These are phyloP conservation scores for Passalora sequoiae DNA, from an alignment of 2,329 filamentous ascomycete genomes.

Conservation along the genomic window DNA sequence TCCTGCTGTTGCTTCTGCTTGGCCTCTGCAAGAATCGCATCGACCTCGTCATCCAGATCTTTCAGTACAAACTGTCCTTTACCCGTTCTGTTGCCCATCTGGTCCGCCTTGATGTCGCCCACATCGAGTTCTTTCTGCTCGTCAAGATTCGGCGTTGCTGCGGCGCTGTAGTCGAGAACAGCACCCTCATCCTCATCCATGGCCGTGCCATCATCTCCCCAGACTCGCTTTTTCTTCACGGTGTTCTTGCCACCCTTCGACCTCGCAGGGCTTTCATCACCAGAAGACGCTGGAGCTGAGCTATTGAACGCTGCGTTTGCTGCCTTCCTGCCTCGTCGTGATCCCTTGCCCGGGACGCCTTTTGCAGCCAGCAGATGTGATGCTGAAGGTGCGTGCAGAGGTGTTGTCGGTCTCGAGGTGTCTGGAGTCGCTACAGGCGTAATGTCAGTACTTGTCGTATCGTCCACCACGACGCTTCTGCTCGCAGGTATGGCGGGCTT, in stretches of 20 bases:
- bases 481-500: constrained; percentile 37
- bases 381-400: constrained; percentile 42
- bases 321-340: constrained; percentile 71
- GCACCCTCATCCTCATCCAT: constrained; percentile 75
- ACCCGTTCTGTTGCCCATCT: constrained; percentile 77
- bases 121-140: constrained; percentile 51
- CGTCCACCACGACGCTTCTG: constrained; percentile 17
- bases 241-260: constrained; percentile 50
- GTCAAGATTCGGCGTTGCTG: constrained; percentile 49
- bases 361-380: constrained; percentile 68
- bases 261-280: constrained; percentile 65
- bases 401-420: constrained; percentile 74
- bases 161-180: constrained; percentile 83
- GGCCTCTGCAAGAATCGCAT: constrained; percentile 79
- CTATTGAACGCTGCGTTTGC: constrained; percentile 41
- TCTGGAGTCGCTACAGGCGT: constrained; percentile 67
- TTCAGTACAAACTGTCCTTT: constrained; percentile 93
- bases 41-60: constrained; percentile 88
- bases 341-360: constrained; percentile 70
- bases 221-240: constrained; percentile 80
- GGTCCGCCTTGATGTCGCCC: constrained; percentile 69
- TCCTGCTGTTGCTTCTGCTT: constrained; percentile 55
- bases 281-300: constrained; percentile 67
- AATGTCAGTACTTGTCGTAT: constrained; percentile 57
- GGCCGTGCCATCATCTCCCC: constrained; percentile 83